Evolutionary conservation across 2,329 filamentous ascomycete genomes (phyloP), one percentile per base, ranked within the genome.

Genomic region (Aspergillus viridinutans): DNA sequence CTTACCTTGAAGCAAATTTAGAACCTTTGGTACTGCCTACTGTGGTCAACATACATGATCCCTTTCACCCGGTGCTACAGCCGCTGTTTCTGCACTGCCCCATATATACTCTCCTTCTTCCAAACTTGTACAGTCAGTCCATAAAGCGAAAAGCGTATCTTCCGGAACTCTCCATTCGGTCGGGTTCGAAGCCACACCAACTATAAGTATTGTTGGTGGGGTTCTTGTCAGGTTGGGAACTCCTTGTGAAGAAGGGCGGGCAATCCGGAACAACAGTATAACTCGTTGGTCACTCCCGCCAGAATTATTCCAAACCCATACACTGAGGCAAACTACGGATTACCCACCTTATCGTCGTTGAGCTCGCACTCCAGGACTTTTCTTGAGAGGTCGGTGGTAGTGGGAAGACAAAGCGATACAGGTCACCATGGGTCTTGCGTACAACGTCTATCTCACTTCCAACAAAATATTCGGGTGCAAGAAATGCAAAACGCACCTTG

Each of bases 401-500:
- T 54, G 55, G 54, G 50, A 61, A 56, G 54, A 54, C 57, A 56
- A 55, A 50, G 57, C 60, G 52, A 58, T 54, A 61, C 52, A 60
- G 50, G 58, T 61, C 68, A 70, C 58, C 57, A 96, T 96, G 92
- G 92, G 92, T 64, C 86, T 97, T 66, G 81, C 87, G 58, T 96
- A 96, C 81, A 96, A 96, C 78, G 87, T 90, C 59, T 97, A 96
- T 75, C 87, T 96, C 63, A 90, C 87, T 74, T 89, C 89, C 71
- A 85, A 82, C 76, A 90, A 90, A 76, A 93, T 97, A 72, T 96
- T 94, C 74, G 92, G 90, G 64, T 97, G 90, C 84, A 93, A 93
- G 80, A 84, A 84, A 69, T 99, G 94, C 86, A 97, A 97, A 76
- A 90, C 94, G 7, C 94, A 99, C 72, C 85, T 99, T 20, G 89